Percentiles rank a stretch among this genome's conserved stretches.
Evolutionary conservation across 2,329 filamentous ascomycete genomes (phyloP).

Genomic region (Talaromyces islandicus): DNA sequence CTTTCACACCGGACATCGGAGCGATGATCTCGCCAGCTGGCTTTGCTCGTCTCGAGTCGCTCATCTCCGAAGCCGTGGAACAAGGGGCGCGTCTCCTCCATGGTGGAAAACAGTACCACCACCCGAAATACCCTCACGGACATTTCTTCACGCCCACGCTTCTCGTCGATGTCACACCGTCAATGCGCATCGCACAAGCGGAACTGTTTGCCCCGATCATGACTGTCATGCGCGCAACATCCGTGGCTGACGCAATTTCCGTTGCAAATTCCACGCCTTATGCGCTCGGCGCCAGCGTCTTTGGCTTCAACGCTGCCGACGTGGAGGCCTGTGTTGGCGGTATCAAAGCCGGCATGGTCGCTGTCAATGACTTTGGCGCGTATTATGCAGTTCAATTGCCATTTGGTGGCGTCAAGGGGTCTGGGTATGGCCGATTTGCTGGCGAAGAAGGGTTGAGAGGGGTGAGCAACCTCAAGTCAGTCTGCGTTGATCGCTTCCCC

Average conservation of each 20-base stretch:
- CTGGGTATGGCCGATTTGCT: constrained; percentile 88
- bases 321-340: constrained; percentile 60
- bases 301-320: constrained; percentile 61
- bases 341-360: constrained; percentile 81
- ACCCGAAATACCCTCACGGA: constrained; percentile 68
- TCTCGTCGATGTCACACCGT: constrained; percentile 76
- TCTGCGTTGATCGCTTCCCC: constrained; percentile 69
- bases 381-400: constrained; percentile 93
- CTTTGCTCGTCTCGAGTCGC: constrained; percentile 68
- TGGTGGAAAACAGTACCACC: constrained; percentile 66
- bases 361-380: constrained; percentile 90
- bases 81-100: constrained; percentile 74
- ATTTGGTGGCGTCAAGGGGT: constrained; percentile 85
- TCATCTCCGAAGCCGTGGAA: constrained; percentile 71
- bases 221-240: constrained; percentile 68
- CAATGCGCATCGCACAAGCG: constrained; percentile 81
- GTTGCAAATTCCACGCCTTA: constrained; percentile 82
- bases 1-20: constrained; percentile 62
- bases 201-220: constrained; percentile 94
- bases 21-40: constrained; percentile 77
- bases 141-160: constrained; percentile 93
- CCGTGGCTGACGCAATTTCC: constrained; percentile 61
- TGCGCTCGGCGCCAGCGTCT: constrained; percentile 83
- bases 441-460: constrained; percentile 80
- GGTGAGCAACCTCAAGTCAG: constrained; percentile 79